phyloP scores from a whole-genome alignment of 768 basidiomycete species.

The Chlorophyllum brunneum region DNA sequence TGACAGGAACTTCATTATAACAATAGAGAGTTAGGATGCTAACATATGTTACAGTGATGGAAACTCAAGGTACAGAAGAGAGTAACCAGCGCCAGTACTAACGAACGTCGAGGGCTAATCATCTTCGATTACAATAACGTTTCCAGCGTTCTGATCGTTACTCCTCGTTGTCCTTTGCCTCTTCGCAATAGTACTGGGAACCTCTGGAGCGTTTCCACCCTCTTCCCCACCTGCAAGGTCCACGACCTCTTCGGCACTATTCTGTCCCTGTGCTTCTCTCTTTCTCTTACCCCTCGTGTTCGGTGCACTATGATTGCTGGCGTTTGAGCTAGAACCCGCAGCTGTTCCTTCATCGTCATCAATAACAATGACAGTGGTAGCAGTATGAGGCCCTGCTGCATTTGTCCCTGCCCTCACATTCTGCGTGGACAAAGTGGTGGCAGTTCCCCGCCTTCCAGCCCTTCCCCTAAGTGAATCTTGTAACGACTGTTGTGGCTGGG shows the following conservation, averaged over 20 bases:
- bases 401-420: not conserved
- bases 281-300: conserved; percentile 15
- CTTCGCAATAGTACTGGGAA: conserved; percentile 1
- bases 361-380: conserved; percentile 7
- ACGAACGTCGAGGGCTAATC: not conserved
- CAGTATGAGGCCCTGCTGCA: not conserved
- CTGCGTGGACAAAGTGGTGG: not conserved
- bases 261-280: not conserved
- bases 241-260: not conserved
- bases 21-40: too few relatives aligned
- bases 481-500: not conserved
- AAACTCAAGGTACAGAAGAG: not conserved
- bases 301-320: not conserved
- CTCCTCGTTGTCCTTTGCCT: conserved; percentile 9
- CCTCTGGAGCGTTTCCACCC: not conserved
- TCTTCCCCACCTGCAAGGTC: conserved; percentile 3
- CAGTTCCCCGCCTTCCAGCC: not conserved
- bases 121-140: conserved; percentile 16
- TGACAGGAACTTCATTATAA: too few relatives aligned
- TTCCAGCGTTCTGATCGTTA: not conserved
- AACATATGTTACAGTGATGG: not conserved
- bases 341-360: conserved; percentile 1
- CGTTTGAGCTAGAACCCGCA: not conserved
- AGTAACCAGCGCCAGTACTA: not conserved
- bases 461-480: not conserved